Evolutionary conservation across 306 rosid genomes (phyloP).

Genomic region (Inga oerstediana): DNA sequence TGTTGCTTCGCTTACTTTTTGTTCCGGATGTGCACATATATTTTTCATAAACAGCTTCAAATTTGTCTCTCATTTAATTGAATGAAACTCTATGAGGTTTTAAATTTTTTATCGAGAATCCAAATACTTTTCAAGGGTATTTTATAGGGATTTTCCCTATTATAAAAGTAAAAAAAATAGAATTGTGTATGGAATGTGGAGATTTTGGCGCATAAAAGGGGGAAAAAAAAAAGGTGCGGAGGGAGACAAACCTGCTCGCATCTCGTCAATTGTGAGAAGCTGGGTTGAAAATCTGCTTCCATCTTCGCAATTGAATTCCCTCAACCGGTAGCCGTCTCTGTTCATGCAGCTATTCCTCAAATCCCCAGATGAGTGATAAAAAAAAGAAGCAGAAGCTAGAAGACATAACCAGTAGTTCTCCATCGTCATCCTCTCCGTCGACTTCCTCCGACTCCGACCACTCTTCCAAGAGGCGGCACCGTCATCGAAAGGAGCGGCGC

Average conservation of each 20-base stretch:
- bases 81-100: no score
- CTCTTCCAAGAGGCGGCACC: constrained; percentile 54
- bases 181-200: no score
- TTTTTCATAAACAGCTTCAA: no score
- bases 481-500: constrained; percentile 50
- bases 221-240: neutral
- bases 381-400: constrained; percentile 45
- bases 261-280: neutral
- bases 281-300: neutral
- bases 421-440: constrained; percentile 44
- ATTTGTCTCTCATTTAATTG: no score
- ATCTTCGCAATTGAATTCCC: neutral
- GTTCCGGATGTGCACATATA: no score
- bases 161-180: no score
- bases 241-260: neutral
- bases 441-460: constrained; percentile 45
- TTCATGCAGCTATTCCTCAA: neutral
- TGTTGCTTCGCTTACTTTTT: no score
- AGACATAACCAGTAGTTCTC: constrained; percentile 42
- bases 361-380: constrained; percentile 51
- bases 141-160: no score
- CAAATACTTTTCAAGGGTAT: no score
- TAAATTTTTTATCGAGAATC: no score
- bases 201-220: neutral
- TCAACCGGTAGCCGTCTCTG: neutral